Conservation (phyloP, 2,329 filamentous ascomycete genomes). For the Phaeosphaeria sp. region DNA sequence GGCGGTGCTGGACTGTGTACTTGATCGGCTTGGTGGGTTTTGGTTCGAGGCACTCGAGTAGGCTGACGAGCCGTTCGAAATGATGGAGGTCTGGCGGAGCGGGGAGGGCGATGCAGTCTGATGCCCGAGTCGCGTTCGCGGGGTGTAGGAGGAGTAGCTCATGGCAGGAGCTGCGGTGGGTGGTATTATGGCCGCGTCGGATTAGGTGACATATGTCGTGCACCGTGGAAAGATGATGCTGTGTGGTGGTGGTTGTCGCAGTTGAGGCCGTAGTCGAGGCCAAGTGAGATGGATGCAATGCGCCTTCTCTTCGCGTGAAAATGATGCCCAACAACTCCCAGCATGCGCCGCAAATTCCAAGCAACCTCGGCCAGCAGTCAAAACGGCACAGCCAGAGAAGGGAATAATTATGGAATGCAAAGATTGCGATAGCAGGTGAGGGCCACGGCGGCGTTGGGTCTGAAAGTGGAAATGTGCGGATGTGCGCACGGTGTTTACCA, state of each 20-base stretch:
- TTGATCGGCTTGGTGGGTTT: constrained; percentile 67
- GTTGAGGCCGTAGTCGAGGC: constrained; percentile 18
- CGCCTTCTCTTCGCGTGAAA: constrained; percentile 31
- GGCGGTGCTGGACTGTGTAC: constrained; percentile 75
- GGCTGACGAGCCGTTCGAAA: constrained; percentile 73
- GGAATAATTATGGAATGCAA: constrained; percentile 41
- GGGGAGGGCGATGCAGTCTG: constrained; percentile 52
- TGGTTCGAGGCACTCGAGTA: constrained; percentile 65
- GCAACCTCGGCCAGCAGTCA: constrained; percentile 26
- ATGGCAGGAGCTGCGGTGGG: constrained; percentile 37
- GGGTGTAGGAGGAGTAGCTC: constrained; percentile 46
- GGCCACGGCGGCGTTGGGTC: constrained; percentile 30
- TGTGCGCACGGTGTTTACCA: constrained; percentile 30
- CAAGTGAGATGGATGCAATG: constrained; percentile 28
- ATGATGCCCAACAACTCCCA: constrained; percentile 17
- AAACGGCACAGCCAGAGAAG: constrained; percentile 37
- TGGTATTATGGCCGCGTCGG: constrained; percentile 10
- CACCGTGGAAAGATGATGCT: constrained; percentile 13
- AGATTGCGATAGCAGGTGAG: constrained; percentile 24
- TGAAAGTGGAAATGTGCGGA: constrained; percentile 29
- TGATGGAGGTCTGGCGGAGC: constrained; percentile 70
- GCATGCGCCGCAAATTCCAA: constrained; percentile 23
- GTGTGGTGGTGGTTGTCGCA: constrained; percentile 19
- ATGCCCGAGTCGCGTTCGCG: constrained; percentile 50
- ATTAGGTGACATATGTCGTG: constrained; percentile 40